Base-by-base conservation (phyloP, 208 protist species). In the Trypanosoma platydactyli region DNA sequence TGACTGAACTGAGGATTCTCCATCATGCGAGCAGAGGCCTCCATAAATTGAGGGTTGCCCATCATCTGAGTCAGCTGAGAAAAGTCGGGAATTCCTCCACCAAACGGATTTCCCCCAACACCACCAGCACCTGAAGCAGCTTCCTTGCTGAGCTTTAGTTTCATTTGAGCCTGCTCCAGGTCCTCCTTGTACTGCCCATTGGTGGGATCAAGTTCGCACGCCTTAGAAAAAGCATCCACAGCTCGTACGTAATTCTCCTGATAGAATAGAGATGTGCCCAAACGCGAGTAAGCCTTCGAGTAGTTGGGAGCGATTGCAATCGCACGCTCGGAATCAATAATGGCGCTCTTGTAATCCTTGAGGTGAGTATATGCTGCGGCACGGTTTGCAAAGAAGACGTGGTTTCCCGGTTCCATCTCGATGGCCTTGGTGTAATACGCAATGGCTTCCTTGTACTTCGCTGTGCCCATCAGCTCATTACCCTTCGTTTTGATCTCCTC, bases 401-500 rank as follows among this genome's bases (percentile, higher is more conserved):
- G 79, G 72, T 96, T 96, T 46, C 89, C 67, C 33, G 91, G 75
- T 54, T 94, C 84, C 50, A 96, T 65, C 71, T 97, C 94, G 65
- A 97, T 97, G 7, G 94, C 88, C 79, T 96, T 97, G 65, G 83
- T 94, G 81, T 97, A 97, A 77, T 81, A 95, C 13, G 83, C 88
- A 61, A 97, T 90, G 35, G 94, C 94, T 66, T 96, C 86, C 79
- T 97, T 93, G 81, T 97, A 96, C 79, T 97, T 95, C 45, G 81
- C 79, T 79, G 92, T 74, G 45, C 76, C 68, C 87, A 97, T 95
- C 29, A 96, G 55, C 50, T 95, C 89, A 66, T 97, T 97, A 54
- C 94, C 94, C 64, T 96, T 96, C 68, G 82, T 88, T 76, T 97
- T 97, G 52, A 96, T 89, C 73, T 97, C 82, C 66, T 97, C 91